Conservation (phyloP, 441 rosid genomes). For the Gossypium davidsonii region DNA sequence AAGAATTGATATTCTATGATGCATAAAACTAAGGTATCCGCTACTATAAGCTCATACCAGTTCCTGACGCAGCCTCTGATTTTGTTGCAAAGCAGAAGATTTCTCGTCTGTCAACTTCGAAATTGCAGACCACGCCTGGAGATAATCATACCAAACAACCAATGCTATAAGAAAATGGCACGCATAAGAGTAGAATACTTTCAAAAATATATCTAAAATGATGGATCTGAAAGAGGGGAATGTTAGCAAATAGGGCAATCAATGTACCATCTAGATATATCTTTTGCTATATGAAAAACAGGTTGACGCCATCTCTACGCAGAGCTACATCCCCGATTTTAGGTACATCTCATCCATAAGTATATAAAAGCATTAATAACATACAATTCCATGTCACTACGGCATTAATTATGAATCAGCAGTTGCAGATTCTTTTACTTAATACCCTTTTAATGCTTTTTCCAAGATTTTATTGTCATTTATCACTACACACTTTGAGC, state of each 20-base stretch:
- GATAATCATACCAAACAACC: conserved; percentile 10
- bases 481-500: not conserved
- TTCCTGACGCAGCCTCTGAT: conserved; percentile 52
- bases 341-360: not conserved
- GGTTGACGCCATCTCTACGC: not conserved
- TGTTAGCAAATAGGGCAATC: not conserved
- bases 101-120: conserved; percentile 82
- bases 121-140: conserved; percentile 45
- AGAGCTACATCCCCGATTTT: not conserved
- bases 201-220: not conserved
- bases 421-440: not conserved
- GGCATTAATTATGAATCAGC: not conserved
- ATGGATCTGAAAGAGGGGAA: not conserved
- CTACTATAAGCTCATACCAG: conserved; percentile 43
- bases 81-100: conserved; percentile 47
- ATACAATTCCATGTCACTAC: not conserved
- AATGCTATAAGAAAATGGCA: not conserved
- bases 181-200: not conserved
- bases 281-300: not conserved
- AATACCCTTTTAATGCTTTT: not conserved
- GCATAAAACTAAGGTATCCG: not conserved
- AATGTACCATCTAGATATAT: not conserved
- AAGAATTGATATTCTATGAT: not conserved
- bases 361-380: not conserved
- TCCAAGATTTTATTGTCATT: not conserved